Evolutionary conservation across 257 asterid species (phyloP).

Genomic region (Nicotiana knightiana): DNA sequence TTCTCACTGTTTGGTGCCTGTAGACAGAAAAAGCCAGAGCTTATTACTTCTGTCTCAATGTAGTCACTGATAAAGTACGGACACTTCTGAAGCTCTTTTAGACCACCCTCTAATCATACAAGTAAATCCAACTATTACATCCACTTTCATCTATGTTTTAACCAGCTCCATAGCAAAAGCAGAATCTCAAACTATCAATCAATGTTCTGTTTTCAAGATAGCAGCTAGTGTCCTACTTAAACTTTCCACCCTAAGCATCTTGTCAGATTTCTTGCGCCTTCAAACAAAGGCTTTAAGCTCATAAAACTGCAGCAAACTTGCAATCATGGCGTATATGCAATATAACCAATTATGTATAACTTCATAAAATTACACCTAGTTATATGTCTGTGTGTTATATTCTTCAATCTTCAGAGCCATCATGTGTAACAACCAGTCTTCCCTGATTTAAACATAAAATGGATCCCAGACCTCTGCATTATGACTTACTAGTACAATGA

Average conservation of each 20-base stretch:
- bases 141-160: background rate
- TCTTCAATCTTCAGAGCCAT: no score
- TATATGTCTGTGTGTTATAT: no score
- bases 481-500: no score
- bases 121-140: background rate
- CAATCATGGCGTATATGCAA: background rate
- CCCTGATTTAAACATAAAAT: no score
- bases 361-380: background rate
- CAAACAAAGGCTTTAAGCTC: background rate
- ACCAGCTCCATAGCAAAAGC: constrained; percentile 2
- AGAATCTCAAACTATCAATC: background rate
- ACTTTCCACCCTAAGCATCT: background rate
- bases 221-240: background rate
- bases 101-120: constrained; percentile 4
- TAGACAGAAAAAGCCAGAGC: constrained; percentile 16
- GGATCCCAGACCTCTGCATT: no score
- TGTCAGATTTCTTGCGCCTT: background rate
- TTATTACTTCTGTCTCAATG: constrained; percentile 13
- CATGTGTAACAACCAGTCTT: no score
- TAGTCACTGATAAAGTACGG: constrained; percentile 10
- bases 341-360: background rate
- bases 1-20: constrained; percentile 16
- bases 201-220: background rate
- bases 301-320: background rate
- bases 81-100: constrained; percentile 8